These are phyloP conservation scores for Metahyphopichia silvanorum DNA, from an alignment of 805 yeast species.

Conservation along the genomic window DNA sequence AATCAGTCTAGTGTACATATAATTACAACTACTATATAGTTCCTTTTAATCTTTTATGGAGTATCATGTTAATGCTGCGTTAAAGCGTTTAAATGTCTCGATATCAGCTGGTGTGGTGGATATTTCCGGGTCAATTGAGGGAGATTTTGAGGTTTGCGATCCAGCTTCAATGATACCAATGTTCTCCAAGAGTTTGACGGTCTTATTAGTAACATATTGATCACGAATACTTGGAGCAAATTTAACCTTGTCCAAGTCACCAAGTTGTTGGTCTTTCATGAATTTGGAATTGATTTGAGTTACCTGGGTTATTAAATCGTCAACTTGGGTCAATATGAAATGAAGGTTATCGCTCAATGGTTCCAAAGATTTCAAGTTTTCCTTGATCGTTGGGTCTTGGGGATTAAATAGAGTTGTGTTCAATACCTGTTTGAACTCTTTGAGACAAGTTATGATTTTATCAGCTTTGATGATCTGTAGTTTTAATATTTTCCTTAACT, in stretches of 20 bases:
- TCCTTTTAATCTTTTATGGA: too few relatives aligned
- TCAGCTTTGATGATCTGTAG: constrained; percentile 37
- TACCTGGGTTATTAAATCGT: constrained; percentile 30
- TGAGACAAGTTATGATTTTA: constrained; percentile 29
- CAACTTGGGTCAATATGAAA: constrained; percentile 42
- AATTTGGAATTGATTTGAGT: constrained; percentile 23
- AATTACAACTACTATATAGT: too few relatives aligned
- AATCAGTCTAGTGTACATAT: too few relatives aligned
- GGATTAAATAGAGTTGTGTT: constrained; percentile 11
- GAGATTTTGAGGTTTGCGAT: background rate
- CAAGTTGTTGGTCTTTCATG: constrained; percentile 13
- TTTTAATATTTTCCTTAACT: constrained; percentile 38
- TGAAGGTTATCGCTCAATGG: constrained; percentile 48
- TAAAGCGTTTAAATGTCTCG: background rate
- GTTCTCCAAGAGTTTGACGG: constrained; percentile 27
- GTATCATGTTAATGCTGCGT: background rate
- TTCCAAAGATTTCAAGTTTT: constrained; percentile 30
- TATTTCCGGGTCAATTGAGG: background rate
- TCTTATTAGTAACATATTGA: constrained; percentile 36
- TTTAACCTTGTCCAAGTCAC: constrained; percentile 19
- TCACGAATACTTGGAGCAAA: constrained; percentile 35
- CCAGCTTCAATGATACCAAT: constrained; percentile 13
- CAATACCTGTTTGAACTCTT: constrained; percentile 21
- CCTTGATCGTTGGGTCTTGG: constrained; percentile 13
- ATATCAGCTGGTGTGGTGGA: background rate